Percentiles rank a stretch among this genome's conserved stretches.
phyloP scores from a whole-genome alignment of 2,329 filamentous ascomycete genomes.

The Colletotrichum sp. region DNA sequence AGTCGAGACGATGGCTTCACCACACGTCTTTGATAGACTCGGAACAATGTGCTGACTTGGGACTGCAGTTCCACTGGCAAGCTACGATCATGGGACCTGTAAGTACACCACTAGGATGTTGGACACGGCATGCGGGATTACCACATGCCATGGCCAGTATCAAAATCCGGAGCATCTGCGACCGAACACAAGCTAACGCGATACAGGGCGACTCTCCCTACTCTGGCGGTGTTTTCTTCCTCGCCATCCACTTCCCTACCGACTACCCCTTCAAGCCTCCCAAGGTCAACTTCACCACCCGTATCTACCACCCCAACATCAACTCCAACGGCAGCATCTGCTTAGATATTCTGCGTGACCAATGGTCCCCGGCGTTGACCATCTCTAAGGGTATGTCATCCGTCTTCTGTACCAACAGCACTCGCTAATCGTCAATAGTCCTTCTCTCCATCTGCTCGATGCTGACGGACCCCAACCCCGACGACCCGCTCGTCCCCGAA shows the following conservation, averaged over 20 bases:
- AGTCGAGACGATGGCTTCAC: conserved; percentile 22
- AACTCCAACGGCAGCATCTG: conserved; percentile 99
- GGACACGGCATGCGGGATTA: not conserved
- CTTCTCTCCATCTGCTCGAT: conserved; percentile 99
- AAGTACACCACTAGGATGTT: conserved; percentile 49
- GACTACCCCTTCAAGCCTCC: conserved; percentile 99
- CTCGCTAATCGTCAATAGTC: conserved; percentile 57
- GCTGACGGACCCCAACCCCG: conserved; percentile 98
- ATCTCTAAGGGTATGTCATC: conserved; percentile 86
- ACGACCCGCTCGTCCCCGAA: conserved; percentile 97
- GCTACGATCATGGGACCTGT: conserved; percentile 99
- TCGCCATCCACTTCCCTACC: conserved; percentile 98
- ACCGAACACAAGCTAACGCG: not conserved
- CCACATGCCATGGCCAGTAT: not conserved
- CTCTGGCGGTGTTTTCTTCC: conserved; percentile 98
- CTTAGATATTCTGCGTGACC: conserved; percentile 96
- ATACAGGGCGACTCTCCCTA: conserved; percentile 90
- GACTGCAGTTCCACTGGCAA: conserved; percentile 95
- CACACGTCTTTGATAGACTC: too few relatives aligned
- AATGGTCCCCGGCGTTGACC: conserved; percentile 98
- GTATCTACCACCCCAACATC: conserved; percentile 99
- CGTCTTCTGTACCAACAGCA: not conserved
- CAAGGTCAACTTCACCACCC: conserved; percentile 99
- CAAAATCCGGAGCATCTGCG: not conserved
- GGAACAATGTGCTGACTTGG: conserved; percentile 7